Evolutionary conservation across 1,284 basidiomycete species (phyloP).

Genomic region (Microbotryum violaceum): DNA sequence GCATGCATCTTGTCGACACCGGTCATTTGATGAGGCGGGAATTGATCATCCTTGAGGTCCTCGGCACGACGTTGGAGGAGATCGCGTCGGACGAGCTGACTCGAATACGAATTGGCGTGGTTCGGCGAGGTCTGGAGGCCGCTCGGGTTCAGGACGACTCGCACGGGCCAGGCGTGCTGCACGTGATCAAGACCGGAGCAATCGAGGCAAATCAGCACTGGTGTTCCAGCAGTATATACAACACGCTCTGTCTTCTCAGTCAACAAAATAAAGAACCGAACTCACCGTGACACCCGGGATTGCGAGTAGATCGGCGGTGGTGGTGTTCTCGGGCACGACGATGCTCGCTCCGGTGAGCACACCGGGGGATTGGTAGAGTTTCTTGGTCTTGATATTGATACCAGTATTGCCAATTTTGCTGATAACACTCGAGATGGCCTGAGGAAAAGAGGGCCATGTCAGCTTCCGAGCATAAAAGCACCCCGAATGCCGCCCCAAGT

Average conservation of each 20-base stretch:
- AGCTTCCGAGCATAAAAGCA: no score
- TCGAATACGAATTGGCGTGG: neutral
- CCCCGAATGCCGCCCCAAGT: no score
- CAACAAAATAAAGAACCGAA: neutral
- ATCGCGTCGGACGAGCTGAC: neutral
- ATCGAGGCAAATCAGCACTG: neutral
- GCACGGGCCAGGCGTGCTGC: conserved; percentile 23
- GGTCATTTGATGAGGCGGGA: conserved; percentile 51
- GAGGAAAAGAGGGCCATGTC: no score
- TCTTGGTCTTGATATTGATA: no score
- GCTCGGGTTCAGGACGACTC: conserved; percentile 3
- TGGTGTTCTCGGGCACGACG: no score
- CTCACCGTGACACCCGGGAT: conserved; percentile 19
- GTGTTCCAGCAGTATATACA: neutral
- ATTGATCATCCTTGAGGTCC: conserved; percentile 47
- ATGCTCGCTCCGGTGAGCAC: no score
- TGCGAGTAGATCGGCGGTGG: neutral
- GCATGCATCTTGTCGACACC: conserved; percentile 49
- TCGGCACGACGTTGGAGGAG: neutral
- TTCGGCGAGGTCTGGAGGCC: neutral
- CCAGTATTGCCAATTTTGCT: no score
- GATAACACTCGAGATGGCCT: no score
- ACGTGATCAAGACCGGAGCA: neutral
- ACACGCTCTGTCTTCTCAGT: neutral
- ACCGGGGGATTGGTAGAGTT: no score